Conservation (phyloP, 768 basidiomycete genomes). For the Strobilomyces confusus region DNA sequence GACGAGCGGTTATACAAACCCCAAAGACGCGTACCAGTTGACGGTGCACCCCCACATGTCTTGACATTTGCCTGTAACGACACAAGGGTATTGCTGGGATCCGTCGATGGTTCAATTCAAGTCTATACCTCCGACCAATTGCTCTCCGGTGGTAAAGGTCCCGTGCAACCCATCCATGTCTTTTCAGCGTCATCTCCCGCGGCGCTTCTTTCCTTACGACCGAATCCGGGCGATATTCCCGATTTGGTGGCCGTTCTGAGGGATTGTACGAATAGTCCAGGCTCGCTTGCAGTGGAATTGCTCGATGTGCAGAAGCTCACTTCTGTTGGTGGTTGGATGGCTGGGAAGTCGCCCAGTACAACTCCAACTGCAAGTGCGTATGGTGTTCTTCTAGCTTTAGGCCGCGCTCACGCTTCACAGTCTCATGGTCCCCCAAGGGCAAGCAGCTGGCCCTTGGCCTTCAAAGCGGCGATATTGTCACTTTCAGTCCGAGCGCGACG, state of each 20-base stretch:
- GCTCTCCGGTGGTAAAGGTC: slow-evolving; percentile 42
- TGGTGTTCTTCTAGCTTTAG: not conserved
- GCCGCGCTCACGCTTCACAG: slow-evolving; percentile 35
- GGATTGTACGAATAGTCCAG: slow-evolving; percentile 30
- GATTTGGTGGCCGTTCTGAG: slow-evolving; percentile 59
- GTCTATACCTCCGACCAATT: slow-evolving; percentile 56
- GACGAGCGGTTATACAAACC: slow-evolving; percentile 46
- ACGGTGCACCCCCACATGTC: slow-evolving; percentile 45
- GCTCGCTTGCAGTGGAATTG: slow-evolving; percentile 51
- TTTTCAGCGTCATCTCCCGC: slow-evolving; percentile 42
- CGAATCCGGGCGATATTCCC: slow-evolving; percentile 60
- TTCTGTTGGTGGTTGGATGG: slow-evolving; percentile 52
- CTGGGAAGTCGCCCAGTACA: slow-evolving; percentile 42
- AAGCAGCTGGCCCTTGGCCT: slow-evolving; percentile 79
- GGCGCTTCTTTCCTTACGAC: slow-evolving; percentile 49
- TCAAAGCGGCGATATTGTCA: slow-evolving; percentile 64
- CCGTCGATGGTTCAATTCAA: slow-evolving; percentile 54
- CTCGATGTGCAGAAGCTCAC: slow-evolving; percentile 51
- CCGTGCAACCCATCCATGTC: slow-evolving; percentile 45
- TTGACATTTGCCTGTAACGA: slow-evolving; percentile 58
- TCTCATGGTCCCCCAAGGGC: slow-evolving; percentile 83
- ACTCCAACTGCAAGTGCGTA: slow-evolving; percentile 60
- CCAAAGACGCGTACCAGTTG: slow-evolving; percentile 45
- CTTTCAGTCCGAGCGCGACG: slow-evolving; percentile 57
- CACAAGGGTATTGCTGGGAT: slow-evolving; percentile 54